Conservation (phyloP, 1,139 yeast genomes). For the Kodamaea anthophila region DNA sequence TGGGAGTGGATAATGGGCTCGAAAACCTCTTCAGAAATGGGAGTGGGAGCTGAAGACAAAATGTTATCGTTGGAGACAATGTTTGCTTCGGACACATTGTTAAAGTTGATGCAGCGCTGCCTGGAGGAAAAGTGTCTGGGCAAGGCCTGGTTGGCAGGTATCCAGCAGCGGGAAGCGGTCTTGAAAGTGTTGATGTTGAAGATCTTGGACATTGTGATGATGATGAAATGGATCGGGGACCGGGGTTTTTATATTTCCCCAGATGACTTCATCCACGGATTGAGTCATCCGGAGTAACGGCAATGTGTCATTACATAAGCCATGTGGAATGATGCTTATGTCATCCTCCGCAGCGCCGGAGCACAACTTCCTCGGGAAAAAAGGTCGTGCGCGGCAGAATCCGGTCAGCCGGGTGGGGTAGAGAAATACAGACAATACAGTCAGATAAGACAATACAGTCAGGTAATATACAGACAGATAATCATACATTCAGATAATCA, state of each 20-base stretch:
- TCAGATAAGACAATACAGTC: no score
- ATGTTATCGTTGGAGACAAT: conserved; percentile 35
- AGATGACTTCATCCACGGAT: conserved; percentile 3
- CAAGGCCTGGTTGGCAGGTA: conserved; percentile 21
- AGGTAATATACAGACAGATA: no score
- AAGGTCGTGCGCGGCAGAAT: conserved; percentile 1
- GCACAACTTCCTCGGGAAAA: conserved; percentile 1
- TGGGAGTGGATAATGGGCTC: conserved; percentile 39
- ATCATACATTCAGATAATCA: no score
- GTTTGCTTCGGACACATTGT: conserved; percentile 27
- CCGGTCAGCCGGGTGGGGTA: conserved; percentile 2
- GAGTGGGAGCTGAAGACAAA: conserved; percentile 12
- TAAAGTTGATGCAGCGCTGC: conserved; percentile 34
- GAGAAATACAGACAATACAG: no score
- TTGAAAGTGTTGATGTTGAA: conserved; percentile 32
- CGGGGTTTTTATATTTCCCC: conserved; percentile 1
- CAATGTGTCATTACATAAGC: conserved; percentile 1
- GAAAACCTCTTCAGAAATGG: conserved; percentile 21
- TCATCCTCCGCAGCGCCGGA: conserved; percentile 1
- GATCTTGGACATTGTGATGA: conserved; percentile 25
- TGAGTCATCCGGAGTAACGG: conserved; percentile 9
- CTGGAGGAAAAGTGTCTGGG: conserved; percentile 30
- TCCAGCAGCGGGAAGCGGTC: conserved; percentile 44
- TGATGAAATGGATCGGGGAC: not conserved
- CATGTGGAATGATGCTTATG: no score